These are phyloP conservation scores for Penicillium nucicola DNA, from an alignment of 495 filamentous ascomycete species.

Conservation along the genomic window DNA sequence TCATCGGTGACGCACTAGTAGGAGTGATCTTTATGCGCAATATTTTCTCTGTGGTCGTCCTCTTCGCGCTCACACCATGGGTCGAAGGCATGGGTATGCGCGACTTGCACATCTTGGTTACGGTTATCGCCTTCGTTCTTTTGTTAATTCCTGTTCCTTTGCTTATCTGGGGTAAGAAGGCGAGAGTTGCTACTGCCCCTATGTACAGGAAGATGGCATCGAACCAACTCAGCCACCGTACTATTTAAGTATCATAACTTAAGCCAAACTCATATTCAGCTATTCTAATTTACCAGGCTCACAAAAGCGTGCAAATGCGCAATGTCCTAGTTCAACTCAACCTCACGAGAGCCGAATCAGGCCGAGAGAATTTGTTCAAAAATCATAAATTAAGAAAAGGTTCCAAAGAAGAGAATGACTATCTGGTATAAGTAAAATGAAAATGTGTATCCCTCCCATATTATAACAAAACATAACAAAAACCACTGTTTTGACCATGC, in stretches of 20 bases:
- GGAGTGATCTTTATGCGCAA: slow-evolving; percentile 34
- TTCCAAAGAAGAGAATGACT: no score
- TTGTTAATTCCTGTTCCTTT: slow-evolving; percentile 19
- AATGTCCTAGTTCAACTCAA: no score
- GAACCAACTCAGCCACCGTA: slow-evolving; percentile 20
- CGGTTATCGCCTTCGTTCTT: slow-evolving; percentile 16
- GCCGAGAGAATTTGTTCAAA: no score
- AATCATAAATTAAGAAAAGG: no score
- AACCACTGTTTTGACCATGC: background rate
- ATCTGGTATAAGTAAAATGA: no score
- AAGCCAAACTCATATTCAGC: no score
- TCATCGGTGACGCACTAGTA: slow-evolving; percentile 32
- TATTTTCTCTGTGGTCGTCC: slow-evolving; percentile 26
- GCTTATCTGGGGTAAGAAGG: slow-evolving; percentile 24
- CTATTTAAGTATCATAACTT: slow-evolving; percentile 1
- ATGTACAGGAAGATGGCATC: slow-evolving; percentile 20
- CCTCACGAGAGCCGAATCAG: no score
- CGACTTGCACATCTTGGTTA: slow-evolving; percentile 23
- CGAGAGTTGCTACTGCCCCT: slow-evolving; percentile 13
- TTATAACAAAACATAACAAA: no score
- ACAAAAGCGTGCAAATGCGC: no score
- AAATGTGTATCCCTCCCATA: no score
- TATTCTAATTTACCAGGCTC: no score
- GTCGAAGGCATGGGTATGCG: slow-evolving; percentile 31
- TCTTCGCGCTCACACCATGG: slow-evolving; percentile 36